Evolutionary conservation across 2,329 filamentous ascomycete genomes (phyloP), one percentile per base, ranked within the genome.

Genomic region (Trichoderma koningii): DNA sequence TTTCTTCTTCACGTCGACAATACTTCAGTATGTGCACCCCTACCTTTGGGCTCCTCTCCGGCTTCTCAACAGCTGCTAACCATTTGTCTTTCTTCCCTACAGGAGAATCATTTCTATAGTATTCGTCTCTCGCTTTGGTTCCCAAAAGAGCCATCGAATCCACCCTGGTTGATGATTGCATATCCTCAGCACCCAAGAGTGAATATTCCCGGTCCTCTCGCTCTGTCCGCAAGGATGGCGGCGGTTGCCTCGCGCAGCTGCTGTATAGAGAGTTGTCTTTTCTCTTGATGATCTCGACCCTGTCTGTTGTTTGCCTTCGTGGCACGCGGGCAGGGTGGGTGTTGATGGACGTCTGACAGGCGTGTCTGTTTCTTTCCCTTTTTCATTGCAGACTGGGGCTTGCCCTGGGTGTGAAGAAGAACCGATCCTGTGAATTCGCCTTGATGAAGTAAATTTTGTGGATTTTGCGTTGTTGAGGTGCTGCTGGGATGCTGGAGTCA

Each of bases 31-130:
- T 71, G 76, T 72, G 63, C 68, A 72, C 76, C 78, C 75, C 74
- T 74, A 64, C 73, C 73, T 68, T n/a, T 17, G 38, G 55, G 21
- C 21, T 23, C 21, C 9, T n/a, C 7, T 14, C 69, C 50, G 55
- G 48, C 23, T 65, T 68, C 47, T 65, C 59, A 55, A 23, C 15
- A 14, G 26, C 42, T 7, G 34, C 71, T 74, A 70, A 73, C 61
- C 17, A 19, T 5, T 10, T 34, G 14, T 6, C 12, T 28, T 61
- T 42, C 42, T n/a, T 30, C 30, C 68, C 64, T 70, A 70, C 76
- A 82, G 77, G 80, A 92, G 91, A 93, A 94, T 94, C 91, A 92
- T 91, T 96, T 96, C 90, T 96, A 93, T 93, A 97, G 92, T 93
- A 89, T 85, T 91, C 88, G 88, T 93, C 90, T 85, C 84, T 85